These are phyloP conservation scores for Podila epicladia DNA, from an alignment of 192 early-diverging fungal species.

Conservation along the genomic window DNA sequence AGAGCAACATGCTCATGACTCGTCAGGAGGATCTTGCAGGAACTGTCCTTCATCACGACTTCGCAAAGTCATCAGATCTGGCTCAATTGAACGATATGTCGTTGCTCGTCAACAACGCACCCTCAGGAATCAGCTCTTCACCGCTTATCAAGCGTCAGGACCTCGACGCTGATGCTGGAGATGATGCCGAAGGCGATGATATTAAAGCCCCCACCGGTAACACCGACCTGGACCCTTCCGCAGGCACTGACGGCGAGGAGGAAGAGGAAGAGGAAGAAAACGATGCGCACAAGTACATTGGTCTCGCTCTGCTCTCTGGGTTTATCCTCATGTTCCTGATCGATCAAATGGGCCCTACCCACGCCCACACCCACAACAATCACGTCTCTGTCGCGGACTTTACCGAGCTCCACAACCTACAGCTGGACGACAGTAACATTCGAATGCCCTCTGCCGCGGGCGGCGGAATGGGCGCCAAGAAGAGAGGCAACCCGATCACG, in stretches of 20 bases:
- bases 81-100: conserved; percentile 1
- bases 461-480: conserved; percentile 50
- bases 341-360: conserved; percentile 70
- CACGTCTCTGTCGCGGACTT: conserved; percentile 35
- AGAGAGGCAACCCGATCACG: conserved; percentile 65
- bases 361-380: conserved; percentile 49
- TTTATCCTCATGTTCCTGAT: conserved; percentile 93
- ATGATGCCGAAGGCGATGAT: background rate
- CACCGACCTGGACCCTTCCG: background rate
- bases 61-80: conserved; percentile 1
- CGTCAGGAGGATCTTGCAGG: conserved; percentile 8
- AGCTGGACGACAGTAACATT: conserved; percentile 39
- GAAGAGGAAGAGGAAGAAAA: conserved; percentile 19
- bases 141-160: conserved; percentile 31
- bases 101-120: background rate
- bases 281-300: conserved; percentile 72
- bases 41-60: background rate
- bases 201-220: background rate
- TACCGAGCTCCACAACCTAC: conserved; percentile 35
- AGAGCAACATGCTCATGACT: conserved; percentile 34
- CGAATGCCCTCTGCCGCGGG: conserved; percentile 45
- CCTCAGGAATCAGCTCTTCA: background rate
- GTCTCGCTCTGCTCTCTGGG: conserved; percentile 81
- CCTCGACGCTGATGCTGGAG: background rate
- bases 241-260: background rate